These are phyloP conservation scores for Bocquillonia castaneifolia DNA, from an alignment of 441 rosid species.

Conservation along the genomic window DNA sequence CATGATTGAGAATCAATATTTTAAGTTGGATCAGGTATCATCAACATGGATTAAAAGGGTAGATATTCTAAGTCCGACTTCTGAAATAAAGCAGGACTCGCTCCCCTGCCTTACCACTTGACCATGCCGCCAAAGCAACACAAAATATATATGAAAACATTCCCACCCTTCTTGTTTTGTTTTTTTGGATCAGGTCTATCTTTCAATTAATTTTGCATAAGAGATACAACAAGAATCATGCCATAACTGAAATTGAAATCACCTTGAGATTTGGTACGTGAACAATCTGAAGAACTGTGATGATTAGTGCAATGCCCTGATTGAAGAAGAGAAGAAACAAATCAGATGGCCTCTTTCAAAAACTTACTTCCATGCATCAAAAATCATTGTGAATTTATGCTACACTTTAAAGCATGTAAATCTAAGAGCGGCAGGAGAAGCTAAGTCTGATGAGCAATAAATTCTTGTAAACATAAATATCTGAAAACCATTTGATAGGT, in stretches of 20 bases:
- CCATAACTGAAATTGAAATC: conserved; percentile 14
- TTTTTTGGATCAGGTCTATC: too few relatives aligned
- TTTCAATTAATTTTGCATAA: too few relatives aligned
- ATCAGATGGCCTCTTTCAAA: conserved; percentile 11
- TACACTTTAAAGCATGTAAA: background rate
- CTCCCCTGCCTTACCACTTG: too few relatives aligned
- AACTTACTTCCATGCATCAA: background rate
- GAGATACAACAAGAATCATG: background rate
- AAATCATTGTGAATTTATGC: background rate
- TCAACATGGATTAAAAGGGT: background rate
- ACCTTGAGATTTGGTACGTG: conserved; percentile 96
- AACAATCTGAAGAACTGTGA: conserved; percentile 94
- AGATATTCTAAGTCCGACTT: too few relatives aligned
- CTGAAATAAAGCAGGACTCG: too few relatives aligned
- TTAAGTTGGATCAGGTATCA: background rate
- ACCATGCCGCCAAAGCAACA: too few relatives aligned
- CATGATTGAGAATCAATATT: background rate
- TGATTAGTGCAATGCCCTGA: conserved; percentile 87
- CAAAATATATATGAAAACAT: too few relatives aligned
- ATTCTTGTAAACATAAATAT: background rate
- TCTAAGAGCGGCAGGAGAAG: conserved; percentile 14
- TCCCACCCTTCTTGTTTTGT: too few relatives aligned
- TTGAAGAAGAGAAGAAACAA: conserved; percentile 7
- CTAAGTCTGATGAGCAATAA: background rate
- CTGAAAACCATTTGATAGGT: background rate